phyloP scores from a whole-genome alignment of 805 yeast genomes.

The Babjeviella inositovora region DNA sequence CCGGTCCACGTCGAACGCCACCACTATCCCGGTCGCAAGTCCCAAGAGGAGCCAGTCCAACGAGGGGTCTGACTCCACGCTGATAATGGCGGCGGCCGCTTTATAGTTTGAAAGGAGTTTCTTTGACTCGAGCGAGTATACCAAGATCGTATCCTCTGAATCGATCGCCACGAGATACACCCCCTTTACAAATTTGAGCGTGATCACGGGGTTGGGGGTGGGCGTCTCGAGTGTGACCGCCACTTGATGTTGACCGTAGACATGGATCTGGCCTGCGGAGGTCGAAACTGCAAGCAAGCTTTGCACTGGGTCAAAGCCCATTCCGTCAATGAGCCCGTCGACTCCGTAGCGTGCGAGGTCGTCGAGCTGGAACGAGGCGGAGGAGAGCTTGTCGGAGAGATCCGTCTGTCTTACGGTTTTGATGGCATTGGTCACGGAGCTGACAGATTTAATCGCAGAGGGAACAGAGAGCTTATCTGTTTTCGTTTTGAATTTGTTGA shows the following conservation, averaged over 20 bases:
- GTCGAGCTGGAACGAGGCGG: slow-evolving; percentile 9
- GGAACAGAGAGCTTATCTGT: too few species aligned
- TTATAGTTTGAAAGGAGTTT: slow-evolving; percentile 40
- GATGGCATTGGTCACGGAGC: slow-evolving; percentile 4
- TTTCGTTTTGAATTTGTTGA: slow-evolving; percentile 1
- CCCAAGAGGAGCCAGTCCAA: slow-evolving; percentile 82
- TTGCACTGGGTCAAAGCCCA: slow-evolving; percentile 82
- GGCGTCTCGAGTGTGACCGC: slow-evolving; percentile 46
- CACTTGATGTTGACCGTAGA: slow-evolving; percentile 75
- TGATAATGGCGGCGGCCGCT: slow-evolving; percentile 51
- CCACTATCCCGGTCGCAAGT: slow-evolving; percentile 53
- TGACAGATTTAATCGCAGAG: too few species aligned
- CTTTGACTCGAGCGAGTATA: slow-evolving; percentile 56
- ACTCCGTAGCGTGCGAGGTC: slow-evolving; percentile 33
- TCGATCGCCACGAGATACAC: slow-evolving; percentile 67
- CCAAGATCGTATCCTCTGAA: slow-evolving; percentile 37
- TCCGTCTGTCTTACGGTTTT: slow-evolving; percentile 4
- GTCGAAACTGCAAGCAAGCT: slow-evolving; percentile 74
- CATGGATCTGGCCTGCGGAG: slow-evolving; percentile 48
- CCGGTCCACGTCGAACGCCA: slow-evolving; percentile 72
- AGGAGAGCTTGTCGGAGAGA: slow-evolving; percentile 12
- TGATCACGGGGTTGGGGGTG: slow-evolving; percentile 29
- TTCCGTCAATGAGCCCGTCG: slow-evolving; percentile 44
- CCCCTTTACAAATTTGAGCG: slow-evolving; percentile 60
- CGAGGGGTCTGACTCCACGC: slow-evolving; percentile 70